These are phyloP conservation scores for Inga leiocalycina DNA, from an alignment of 306 rosid species.

Conservation along the genomic window DNA sequence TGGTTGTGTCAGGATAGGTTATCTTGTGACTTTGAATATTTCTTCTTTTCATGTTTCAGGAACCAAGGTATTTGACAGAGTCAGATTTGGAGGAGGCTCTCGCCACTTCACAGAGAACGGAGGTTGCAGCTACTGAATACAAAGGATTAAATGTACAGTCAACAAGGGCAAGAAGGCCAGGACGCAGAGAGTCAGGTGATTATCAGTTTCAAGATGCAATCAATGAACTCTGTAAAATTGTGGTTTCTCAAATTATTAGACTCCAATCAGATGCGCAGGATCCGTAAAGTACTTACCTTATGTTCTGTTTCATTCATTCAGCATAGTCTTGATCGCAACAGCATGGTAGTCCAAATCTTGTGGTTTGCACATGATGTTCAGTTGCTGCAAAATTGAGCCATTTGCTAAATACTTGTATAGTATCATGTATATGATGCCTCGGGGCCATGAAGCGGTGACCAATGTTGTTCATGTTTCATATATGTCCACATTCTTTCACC, in stretches of 20 bases:
- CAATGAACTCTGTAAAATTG: conserved; percentile 72
- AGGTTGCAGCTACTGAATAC: conserved; percentile 59
- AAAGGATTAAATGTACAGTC: conserved; percentile 53
- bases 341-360: not conserved
- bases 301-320: conserved; percentile 24
- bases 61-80: conserved; percentile 50
- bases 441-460: conserved; percentile 19
- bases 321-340: conserved; percentile 39
- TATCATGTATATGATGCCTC: not conserved
- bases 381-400: not conserved
- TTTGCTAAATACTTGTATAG: not conserved
- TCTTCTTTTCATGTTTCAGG: conserved; percentile 37
- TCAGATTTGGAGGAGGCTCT: conserved; percentile 59
- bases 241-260: conserved; percentile 77
- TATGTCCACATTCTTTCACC: conserved; percentile 14
- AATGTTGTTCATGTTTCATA: not conserved
- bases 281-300: conserved; percentile 40
- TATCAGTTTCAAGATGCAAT: conserved; percentile 73
- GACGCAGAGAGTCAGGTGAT: conserved; percentile 63
- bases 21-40: conserved; percentile 19
- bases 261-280: conserved; percentile 70
- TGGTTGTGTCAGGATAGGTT: conserved; percentile 3
- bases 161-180: conserved; percentile 48
- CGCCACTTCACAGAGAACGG: conserved; percentile 50
- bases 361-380: conserved; percentile 29